Evolutionary conservation across 495 filamentous ascomycete species (phyloP).

Genomic region (Penicillium parvum): DNA sequence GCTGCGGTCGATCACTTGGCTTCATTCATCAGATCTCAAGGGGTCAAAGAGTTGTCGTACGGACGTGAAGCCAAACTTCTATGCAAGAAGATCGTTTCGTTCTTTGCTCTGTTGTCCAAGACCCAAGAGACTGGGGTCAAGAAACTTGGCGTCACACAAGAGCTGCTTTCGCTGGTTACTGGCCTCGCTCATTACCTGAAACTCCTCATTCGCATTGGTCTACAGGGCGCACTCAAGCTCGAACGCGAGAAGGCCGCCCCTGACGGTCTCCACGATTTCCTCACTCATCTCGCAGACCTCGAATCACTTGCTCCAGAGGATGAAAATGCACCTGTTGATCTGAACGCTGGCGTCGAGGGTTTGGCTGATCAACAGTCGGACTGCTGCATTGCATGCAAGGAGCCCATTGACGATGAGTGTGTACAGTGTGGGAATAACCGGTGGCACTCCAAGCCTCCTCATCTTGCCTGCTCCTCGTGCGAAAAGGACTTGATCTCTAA

Average conservation of each 20-base stretch:
- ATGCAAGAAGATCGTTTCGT: slow-evolving; percentile 98
- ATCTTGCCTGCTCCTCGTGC: slow-evolving; percentile 73
- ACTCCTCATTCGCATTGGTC: slow-evolving; percentile 91
- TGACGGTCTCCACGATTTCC: slow-evolving; percentile 73
- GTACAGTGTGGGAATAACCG: slow-evolving; percentile 63
- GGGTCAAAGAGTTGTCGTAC: slow-evolving; percentile 85
- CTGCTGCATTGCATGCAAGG: slow-evolving; percentile 72
- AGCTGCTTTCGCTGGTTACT: slow-evolving; percentile 89
- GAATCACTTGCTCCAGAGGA: slow-evolving; percentile 60
- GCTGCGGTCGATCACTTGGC: slow-evolving; percentile 82
- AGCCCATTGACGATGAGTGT: slow-evolving; percentile 93
- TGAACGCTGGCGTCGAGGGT: slow-evolving; percentile 65
- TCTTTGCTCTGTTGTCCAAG: slow-evolving; percentile 90
- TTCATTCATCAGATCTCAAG: slow-evolving; percentile 58
- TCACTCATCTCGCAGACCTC: slow-evolving; percentile 71
- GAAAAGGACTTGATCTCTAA: slow-evolving; percentile 62
- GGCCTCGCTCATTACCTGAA: slow-evolving; percentile 98
- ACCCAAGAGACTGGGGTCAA: slow-evolving; percentile 84
- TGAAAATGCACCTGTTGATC: slow-evolving; percentile 67
- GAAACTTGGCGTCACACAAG: slow-evolving; percentile 93
- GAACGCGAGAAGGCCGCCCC: slow-evolving; percentile 74
- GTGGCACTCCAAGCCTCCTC: slow-evolving; percentile 70
- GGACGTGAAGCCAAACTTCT: slow-evolving; percentile 93
- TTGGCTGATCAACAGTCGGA: slow-evolving; percentile 78
- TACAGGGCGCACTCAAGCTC: slow-evolving; percentile 87